Evolutionary conservation across 768 basidiomycete species (phyloP).

Genomic region (Lentinula lateritia): DNA sequence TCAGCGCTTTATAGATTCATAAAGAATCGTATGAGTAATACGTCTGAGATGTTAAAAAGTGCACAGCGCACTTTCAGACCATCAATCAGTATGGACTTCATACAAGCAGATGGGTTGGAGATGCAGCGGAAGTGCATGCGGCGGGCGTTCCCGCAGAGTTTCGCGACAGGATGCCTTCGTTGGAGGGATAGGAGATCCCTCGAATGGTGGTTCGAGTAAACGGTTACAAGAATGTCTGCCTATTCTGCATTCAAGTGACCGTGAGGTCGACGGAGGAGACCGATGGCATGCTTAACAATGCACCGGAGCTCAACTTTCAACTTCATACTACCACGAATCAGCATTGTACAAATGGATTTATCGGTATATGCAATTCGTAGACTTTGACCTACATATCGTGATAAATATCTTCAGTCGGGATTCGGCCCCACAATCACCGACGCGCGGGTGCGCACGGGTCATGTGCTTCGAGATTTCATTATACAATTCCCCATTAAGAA

Average conservation of each 20-base stretch:
- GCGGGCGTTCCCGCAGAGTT: not conserved
- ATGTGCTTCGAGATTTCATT: not conserved
- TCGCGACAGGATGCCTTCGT: not conserved
- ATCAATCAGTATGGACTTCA: not conserved
- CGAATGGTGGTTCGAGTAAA: conserved; percentile 4
- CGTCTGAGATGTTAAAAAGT: not conserved
- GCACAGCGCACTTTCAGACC: not conserved
- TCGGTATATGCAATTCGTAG: too few species aligned
- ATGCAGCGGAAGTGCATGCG: not conserved
- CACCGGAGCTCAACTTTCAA: too few species aligned
- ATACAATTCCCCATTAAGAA: not conserved
- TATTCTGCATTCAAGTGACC: too few species aligned
- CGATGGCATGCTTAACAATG: too few species aligned
- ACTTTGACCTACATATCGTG: too few species aligned
- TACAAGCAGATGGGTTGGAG: not conserved
- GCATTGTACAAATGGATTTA: too few species aligned
- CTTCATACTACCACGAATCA: too few species aligned
- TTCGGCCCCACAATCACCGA: not conserved
- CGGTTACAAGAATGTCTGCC: too few species aligned
- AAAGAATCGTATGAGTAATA: not conserved
- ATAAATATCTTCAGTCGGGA: not conserved
- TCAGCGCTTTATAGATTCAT: not conserved
- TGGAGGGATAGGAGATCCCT: not conserved
- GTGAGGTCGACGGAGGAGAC: too few species aligned
- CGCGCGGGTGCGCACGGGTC: not conserved